Evolutionary conservation across 192 early-diverging fungal genomes (phyloP), one percentile per base, ranked within the genome.

Genomic region (Diversispora eburnea): DNA sequence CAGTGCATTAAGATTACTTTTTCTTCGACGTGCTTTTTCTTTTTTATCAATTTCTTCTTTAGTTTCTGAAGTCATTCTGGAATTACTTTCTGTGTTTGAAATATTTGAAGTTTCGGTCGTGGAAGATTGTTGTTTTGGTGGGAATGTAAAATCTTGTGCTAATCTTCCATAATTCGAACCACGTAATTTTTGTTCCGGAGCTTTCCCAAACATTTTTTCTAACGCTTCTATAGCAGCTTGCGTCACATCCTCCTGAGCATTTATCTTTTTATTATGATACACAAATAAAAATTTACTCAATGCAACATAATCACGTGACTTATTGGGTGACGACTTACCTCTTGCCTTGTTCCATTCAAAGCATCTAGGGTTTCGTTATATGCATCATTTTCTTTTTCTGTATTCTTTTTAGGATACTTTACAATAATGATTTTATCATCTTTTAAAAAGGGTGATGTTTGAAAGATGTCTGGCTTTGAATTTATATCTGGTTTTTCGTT

Each of bases 401-500:
- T 51, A 15, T 68, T 51, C 10, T 39, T 68, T 6, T 49, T 49
- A 10, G 67, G 67, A 33, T 68, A 68, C 15, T 54, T 49, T 54
- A 68, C 67, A 33, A 41, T 49, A 15, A 54, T n/a, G 25, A 25
- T 33, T 15, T 51, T 51, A 42, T 68, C 67, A 54, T 68, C 67
- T 22, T 15, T 4, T 47, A 66, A 46, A 45, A 66, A 66, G 3
- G 25, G 17, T 39, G 46, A 9, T 20, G 67, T 51, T 8, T 54
- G 67, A 54, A 68, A 68, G 48, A 68, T 68, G 51, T 68, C 67
- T 8, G 67, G 67, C 39, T 54, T 68, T 51, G 67, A 39, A 19
- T 68, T 51, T n/a, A 49, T 54, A 13, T 52, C 47, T 33, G 67
- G 67, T 17, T 20, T 17, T 17, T 41, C 13, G 10, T 68, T 20